Evolutionary conservation across 2,329 filamentous ascomycete genomes (phyloP), one percentile per base, ranked within the genome.

Genomic region (Chaetomium globosum): DNA sequence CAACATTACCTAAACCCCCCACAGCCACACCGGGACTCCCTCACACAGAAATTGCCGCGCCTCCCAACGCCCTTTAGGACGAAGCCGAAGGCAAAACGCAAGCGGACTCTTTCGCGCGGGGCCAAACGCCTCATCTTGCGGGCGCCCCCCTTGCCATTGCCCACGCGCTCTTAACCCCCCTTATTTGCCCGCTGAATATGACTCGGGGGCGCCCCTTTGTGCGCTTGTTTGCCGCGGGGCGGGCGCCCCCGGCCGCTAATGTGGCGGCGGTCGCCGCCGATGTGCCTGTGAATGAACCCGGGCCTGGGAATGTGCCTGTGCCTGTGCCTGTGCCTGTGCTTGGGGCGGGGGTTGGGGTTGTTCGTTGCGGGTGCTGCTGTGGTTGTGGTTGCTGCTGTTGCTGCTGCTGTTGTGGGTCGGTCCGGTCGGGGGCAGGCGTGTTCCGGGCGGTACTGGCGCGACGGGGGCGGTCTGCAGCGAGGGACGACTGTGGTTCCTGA

Each of bases 121-220:
- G n/a, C n/a, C n/a, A n/a, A n/a, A n/a, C n/a, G n/a, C n/a, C n/a
- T n/a, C n/a, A n/a, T n/a, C 80, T 87, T 91, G 71, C 81, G 84
- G 3, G 88, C 88, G 62, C 88, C 87, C 28, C 86, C 86, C 75
- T 89, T 90, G 55, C 90, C 78, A 87, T 89, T 89, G 65, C 89
- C 89, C 64, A 92, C 87, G 89, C 90, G 72, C 84, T 87, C 74
- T 81, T 87, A 73, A 73, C 85, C 83, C 72, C 85, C 85, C 70
- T 83, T 83, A 75, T 81, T 85, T 43, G 83, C 87, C 69, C 82
- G 74, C 82, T 90, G 71, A 93, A 85, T 69, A 90, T 82, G 64
- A 90, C 90, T 12, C 90, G 90, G 33, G 88, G 89, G 54, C 90
- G 90, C 64, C 87, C 81, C 78, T 89, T 92, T 61, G 83, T 80